Evolutionary conservation across 768 basidiomycete species (phyloP), one percentile per base, ranked within the genome.

Genomic region (Boletales sp.): DNA sequence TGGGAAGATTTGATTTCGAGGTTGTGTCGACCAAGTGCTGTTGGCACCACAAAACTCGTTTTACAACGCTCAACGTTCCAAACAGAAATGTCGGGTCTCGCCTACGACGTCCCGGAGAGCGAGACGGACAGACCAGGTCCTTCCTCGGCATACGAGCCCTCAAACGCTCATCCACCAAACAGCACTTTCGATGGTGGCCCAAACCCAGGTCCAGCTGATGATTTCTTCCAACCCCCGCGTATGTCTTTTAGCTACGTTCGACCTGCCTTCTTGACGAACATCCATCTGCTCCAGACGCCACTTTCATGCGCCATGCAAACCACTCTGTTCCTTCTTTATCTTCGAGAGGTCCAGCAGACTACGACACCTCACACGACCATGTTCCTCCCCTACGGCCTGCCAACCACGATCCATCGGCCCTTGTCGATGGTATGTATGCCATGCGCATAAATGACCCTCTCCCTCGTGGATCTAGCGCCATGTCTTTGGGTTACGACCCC

Each of bases 391-490:
- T 67, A n/a, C 71, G 68, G 7, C 64, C 72, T 43, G 74, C 71
- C 47, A 78, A 80, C 11, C 57, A 31, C 27, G 54, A 57, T 64
- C 63, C 79, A 36, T 74, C 76, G 8, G 67, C 68, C 31, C 69
- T 74, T 31, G 71, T 77, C 36, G 76, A 79, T 56, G 64, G 73
- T 38, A 81, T 88, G 65, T 74, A 75, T 40, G 68, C 76, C 37
- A 70, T 90, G 64, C 75, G 69, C 43, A 66, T 88, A 50, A 67
- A 65, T 45, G 81, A 81, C 39, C 69, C 72, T 19, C 54, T 55
- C 19, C 60, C 69, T 27, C 64, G 62, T 17, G 64, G 65, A 40
- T 52, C 68, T 18, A 66, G 65, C 40, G 57, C 61, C 32, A 58
- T 60, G 60, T 58, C 62, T 34, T 61, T 50, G 51, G 43, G 53